phyloP scores from a whole-genome alignment of 768 basidiomycete species.

The Amanita polypyramis region DNA sequence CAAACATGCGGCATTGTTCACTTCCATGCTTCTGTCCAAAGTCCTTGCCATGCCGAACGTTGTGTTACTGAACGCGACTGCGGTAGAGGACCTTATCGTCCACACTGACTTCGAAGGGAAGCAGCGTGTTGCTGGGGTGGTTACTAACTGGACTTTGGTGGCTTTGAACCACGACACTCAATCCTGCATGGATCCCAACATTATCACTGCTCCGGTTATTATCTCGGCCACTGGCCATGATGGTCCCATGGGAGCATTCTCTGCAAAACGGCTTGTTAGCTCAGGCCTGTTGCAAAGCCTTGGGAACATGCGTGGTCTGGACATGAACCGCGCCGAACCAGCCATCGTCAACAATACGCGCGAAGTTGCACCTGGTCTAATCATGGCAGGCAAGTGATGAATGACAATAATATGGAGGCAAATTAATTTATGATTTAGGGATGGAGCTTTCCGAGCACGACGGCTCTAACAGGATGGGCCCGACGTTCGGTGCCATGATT shows the following conservation, averaged over 20 bases:
- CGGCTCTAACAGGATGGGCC: conserved; percentile 68
- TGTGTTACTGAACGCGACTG: conserved; percentile 67
- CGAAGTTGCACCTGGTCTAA: conserved; percentile 65
- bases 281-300: conserved; percentile 64
- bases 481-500: conserved; percentile 77
- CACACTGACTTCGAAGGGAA: conserved; percentile 44
- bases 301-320: conserved; percentile 71
- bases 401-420: neutral
- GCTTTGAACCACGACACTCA: conserved; percentile 63
- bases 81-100: conserved; percentile 73
- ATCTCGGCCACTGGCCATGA: conserved; percentile 70
- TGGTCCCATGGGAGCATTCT: conserved; percentile 74
- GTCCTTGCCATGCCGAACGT: conserved; percentile 65
- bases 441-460: conserved; percentile 82
- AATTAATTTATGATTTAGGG: conserved; percentile 26
- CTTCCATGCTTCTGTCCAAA: conserved; percentile 61
- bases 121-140: conserved; percentile 41
- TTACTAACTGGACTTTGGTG: conserved; percentile 44
- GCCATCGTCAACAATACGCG: conserved; percentile 71
- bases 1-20: conserved; percentile 76
- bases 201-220: conserved; percentile 70
- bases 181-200: conserved; percentile 72
- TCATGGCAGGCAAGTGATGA: conserved; percentile 51
- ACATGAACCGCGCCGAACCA: conserved; percentile 77
- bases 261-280: conserved; percentile 69